These are phyloP conservation scores for Solidago caesia DNA, from an alignment of 129 eudicot species.

Conservation along the genomic window DNA sequence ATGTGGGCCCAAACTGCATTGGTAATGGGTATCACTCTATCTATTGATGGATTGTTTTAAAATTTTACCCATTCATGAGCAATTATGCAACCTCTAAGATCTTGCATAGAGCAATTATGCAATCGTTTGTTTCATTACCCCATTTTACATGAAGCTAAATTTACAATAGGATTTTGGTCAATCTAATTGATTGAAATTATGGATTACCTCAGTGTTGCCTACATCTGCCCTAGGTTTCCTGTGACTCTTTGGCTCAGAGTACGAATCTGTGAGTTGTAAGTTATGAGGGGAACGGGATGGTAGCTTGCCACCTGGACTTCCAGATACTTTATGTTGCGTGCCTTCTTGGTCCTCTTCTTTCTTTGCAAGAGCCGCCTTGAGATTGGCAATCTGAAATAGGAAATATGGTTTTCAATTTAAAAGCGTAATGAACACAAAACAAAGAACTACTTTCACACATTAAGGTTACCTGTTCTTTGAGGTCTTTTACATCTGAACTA, in stretches of 20 bases:
- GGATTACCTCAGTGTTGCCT: conserved; percentile 71
- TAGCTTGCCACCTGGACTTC: conserved; percentile 61
- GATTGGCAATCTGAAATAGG: conserved; percentile 71
- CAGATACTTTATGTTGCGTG: conserved; percentile 42
- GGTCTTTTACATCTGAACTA: conserved; percentile 81
- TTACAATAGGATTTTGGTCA: background rate
- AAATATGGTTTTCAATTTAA: conserved; percentile 3
- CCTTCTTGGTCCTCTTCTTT: conserved; percentile 59
- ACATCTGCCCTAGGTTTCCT: conserved; percentile 78
- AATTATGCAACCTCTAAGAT: background rate
- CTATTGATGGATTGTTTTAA: no score
- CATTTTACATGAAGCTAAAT: background rate
- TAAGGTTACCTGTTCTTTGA: conserved; percentile 81
- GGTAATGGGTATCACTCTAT: no score
- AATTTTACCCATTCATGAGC: background rate
- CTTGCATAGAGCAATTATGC: conserved; percentile 8
- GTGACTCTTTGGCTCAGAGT: conserved; percentile 36
- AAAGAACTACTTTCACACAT: conserved; percentile 1
- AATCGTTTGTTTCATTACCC: conserved; percentile 4
- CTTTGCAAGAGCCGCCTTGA: conserved; percentile 83
- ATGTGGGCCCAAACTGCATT: no score
- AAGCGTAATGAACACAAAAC: conserved; percentile 1
- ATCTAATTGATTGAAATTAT: conserved; percentile 3
- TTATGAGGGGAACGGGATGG: conserved; percentile 54
- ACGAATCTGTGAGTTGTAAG: conserved; percentile 36